Conservation (phyloP, 2,329 filamentous ascomycete genomes). For the Nothopassalora personata region DNA sequence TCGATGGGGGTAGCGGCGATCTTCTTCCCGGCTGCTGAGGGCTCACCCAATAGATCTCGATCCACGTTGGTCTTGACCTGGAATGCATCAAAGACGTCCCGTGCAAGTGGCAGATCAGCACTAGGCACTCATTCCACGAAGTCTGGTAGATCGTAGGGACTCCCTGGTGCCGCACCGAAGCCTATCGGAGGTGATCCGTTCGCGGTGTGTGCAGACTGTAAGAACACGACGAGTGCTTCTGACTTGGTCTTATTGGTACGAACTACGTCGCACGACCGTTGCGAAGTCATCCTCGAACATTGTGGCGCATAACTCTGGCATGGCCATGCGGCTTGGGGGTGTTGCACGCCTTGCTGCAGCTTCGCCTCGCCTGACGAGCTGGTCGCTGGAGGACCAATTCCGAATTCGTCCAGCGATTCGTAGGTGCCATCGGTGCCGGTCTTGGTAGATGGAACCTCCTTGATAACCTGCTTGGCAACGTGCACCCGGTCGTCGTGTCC, state of each 20-base stretch:
- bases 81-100: not conserved
- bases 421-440: no score
- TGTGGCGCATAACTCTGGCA: not conserved
- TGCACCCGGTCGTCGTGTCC: no score
- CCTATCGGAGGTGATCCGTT: not conserved
- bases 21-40: no score
- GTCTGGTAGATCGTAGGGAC: not conserved
- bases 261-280: not conserved
- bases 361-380: no score
- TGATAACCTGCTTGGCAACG: no score
- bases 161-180: not conserved
- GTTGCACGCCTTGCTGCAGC: no score
- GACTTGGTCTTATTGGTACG: not conserved
- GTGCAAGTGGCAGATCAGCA: not conserved
- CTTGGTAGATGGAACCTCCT: no score
- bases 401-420: no score
- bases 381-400: no score
- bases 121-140: not conserved
- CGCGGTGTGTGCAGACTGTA: not conserved
- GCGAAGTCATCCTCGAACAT: not conserved
- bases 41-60: not conserved
- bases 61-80: not conserved
- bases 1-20: no score
- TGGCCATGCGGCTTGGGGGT: no score
- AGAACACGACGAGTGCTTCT: not conserved